phyloP scores from a whole-genome alignment of 805 yeast genomes.

The Nakazawaea anatomiae region DNA sequence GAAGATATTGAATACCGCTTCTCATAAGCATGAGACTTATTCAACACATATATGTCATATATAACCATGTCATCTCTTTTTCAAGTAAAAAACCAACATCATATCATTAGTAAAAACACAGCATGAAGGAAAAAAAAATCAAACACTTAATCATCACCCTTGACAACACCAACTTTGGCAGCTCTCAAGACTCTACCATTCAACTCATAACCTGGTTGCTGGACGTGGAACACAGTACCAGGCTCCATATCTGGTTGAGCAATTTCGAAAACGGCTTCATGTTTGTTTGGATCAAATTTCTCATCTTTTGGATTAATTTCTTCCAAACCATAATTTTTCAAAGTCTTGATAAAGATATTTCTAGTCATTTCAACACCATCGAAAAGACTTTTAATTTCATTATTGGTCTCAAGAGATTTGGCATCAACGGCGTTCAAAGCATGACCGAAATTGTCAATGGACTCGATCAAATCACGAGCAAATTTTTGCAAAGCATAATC shows the following conservation, averaged over 20 bases:
- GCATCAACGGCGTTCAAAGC: constrained; percentile 70
- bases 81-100: background rate
- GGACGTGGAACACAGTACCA: constrained; percentile 89
- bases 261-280: constrained; percentile 88
- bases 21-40: no score
- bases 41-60: no score
- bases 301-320: constrained; percentile 83
- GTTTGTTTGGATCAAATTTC: constrained; percentile 83
- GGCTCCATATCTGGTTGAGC: constrained; percentile 86
- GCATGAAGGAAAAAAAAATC: background rate
- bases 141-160: constrained; percentile 33
- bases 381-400: constrained; percentile 66
- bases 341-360: constrained; percentile 78
- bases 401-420: constrained; percentile 50
- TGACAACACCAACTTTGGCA: constrained; percentile 93
- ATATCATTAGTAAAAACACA: background rate
- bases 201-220: constrained; percentile 81
- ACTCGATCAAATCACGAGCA: constrained; percentile 83
- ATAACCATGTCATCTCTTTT: no score
- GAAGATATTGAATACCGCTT: no score
- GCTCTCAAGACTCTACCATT: constrained; percentile 89
- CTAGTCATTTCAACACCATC: constrained; percentile 92
- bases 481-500: constrained; percentile 91
- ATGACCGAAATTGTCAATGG: constrained; percentile 85
- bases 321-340: constrained; percentile 70